Evolutionary conservation across 352 stramenopile genomes (phyloP), one percentile per base, ranked within the genome.

Genomic region (Nannochloropsis limnetica): DNA sequence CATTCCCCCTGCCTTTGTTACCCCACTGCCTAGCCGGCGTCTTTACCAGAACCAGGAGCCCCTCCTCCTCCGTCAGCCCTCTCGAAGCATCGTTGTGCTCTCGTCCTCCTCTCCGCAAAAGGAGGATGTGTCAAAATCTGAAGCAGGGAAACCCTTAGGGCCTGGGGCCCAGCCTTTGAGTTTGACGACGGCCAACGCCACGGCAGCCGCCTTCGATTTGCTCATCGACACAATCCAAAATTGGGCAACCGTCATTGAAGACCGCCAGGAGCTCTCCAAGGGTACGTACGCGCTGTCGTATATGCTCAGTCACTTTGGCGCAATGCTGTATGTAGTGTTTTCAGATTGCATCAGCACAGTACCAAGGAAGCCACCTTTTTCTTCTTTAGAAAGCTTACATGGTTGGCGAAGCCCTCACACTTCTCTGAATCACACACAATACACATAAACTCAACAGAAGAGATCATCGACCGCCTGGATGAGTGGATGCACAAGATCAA

Each of bases 401-500:
- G 17, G 2, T 49, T 6, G 37, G 17, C 37, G 17, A 49, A 15
- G 37, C 8, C 37, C 37, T 49, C 17, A 49, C 37, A 49, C 37
- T 49, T 49, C 17, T 9, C 17, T 49, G n/a, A n/a, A n/a, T 49
- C 17, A 49, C 37, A 6, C 37, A 49, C 9, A 44, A 44, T 11
- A 44, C 9, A 44, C 3, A 44, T 44, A 44, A 69, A 23, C 20
- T 69, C 54, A n/a, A 29, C 61, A 74, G 61, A 74, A 74, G 61
- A 74, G 25, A 74, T 74, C n/a, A 29, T 74, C n/a, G 61, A 74
- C 61, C 61, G 61, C 61, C 61, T 74, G n/a, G 61, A 74, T 11
- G 61, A 74, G 11, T 74, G 61, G 61, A 74, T 74, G 61, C n/a
- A 74, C 61, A 74, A 74, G 61, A 74, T 74, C 3, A 15, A 74